Percentiles rank a stretch among this genome's conserved stretches.
Conservation (phyloP, 176 grass and related monocot species). For the Thinopyrum elongatum region DNA sequence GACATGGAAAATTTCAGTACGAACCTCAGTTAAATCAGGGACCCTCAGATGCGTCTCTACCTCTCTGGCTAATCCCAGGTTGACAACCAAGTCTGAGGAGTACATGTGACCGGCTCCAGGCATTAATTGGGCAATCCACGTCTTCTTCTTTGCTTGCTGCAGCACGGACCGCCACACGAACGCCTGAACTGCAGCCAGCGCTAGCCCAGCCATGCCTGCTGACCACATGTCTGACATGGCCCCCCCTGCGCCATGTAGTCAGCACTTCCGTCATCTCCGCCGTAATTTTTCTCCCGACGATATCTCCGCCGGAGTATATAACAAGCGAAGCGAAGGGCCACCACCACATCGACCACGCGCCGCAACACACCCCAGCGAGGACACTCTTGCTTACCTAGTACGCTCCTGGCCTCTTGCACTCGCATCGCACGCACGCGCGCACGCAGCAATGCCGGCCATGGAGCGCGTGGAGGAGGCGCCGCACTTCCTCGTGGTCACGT, state of each 20-base stretch:
- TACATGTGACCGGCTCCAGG: not conserved
- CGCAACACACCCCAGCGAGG: not conserved
- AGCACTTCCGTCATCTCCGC: slow-evolving; percentile 26
- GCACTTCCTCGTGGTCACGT: slow-evolving; percentile 56
- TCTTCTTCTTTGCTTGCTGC: not conserved
- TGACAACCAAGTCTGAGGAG: too few relatives aligned
- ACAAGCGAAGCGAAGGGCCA: not conserved
- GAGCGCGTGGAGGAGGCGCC: slow-evolving; percentile 13
- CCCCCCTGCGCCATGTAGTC: not conserved
- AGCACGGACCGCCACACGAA: not conserved
- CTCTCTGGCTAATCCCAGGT: too few relatives aligned
- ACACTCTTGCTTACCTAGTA: not conserved
- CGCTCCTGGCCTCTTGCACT: not conserved
- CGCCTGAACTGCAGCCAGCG: not conserved
- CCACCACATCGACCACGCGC: not conserved
- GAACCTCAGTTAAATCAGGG: too few relatives aligned
- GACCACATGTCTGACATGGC: not conserved
- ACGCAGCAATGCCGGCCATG: slow-evolving; percentile 20
- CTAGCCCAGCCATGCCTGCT: not conserved
- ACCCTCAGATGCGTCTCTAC: too few relatives aligned
- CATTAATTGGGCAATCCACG: not conserved
- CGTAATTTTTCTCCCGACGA: not conserved
- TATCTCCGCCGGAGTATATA: not conserved
- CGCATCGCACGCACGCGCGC: too few relatives aligned
- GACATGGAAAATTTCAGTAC: too few relatives aligned